phyloP scores from a whole-genome alignment of 257 asterid species.

The Ballota nigra region DNA sequence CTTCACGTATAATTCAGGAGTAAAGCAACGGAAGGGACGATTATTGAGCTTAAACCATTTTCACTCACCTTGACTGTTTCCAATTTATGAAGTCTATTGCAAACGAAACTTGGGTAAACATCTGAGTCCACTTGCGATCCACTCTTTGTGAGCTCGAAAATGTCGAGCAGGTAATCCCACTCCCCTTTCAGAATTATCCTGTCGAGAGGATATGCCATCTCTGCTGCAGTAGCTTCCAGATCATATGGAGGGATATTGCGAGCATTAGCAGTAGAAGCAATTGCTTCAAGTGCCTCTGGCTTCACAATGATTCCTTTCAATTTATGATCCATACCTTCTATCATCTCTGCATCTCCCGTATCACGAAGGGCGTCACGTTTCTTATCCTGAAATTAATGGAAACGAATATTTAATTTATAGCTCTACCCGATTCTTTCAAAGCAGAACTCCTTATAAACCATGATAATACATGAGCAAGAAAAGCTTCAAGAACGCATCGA shows the following conservation, averaged over 20 bases:
- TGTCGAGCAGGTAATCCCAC: constrained; percentile 75
- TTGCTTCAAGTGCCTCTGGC: constrained; percentile 48
- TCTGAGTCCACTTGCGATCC: constrained; percentile 37
- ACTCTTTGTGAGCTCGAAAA: constrained; percentile 37
- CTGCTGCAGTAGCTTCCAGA: constrained; percentile 55
- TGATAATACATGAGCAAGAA: background rate
- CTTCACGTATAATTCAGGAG: background rate
- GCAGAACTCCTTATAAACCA: background rate
- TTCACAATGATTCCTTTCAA: constrained; percentile 41
- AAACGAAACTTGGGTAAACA: constrained; percentile 72
- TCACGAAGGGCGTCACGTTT: constrained; percentile 42
- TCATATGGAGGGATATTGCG: constrained; percentile 69
- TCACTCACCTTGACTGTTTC: constrained; percentile 47
- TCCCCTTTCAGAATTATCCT: constrained; percentile 77
- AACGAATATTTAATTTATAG: background rate
- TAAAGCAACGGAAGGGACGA: background rate
- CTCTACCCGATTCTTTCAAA: background rate
- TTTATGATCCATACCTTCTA: constrained; percentile 38
- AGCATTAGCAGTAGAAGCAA: constrained; percentile 27
- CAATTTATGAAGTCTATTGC: constrained; percentile 57
- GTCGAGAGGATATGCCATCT: constrained; percentile 76
- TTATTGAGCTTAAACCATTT: background rate
- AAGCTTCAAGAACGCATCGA: background rate
- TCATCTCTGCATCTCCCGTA: constrained; percentile 42
- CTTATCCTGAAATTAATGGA: constrained; percentile 39